Percentiles rank a stretch among this genome's conserved stretches.
These are phyloP conservation scores for Tilletia caries DNA, from an alignment of 1,284 basidiomycete species.

Conservation along the genomic window DNA sequence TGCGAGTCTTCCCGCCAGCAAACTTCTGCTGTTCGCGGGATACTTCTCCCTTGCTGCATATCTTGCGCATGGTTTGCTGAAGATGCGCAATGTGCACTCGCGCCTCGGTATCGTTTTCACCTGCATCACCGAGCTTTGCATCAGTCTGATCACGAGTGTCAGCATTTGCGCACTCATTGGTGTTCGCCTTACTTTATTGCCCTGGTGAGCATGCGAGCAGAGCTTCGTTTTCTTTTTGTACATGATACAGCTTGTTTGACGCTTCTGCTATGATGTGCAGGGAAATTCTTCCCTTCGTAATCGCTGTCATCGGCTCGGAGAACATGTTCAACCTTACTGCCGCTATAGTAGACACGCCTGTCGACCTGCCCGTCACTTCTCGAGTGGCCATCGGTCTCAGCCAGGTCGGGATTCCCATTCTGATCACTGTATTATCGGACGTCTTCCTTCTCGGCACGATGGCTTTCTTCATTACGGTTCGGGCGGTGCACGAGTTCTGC, in stretches of 20 bases:
- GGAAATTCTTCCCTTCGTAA: slow-evolving; percentile 81
- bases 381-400: slow-evolving; percentile 84
- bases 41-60: slow-evolving; percentile 77
- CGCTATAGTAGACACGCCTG: slow-evolving; percentile 82
- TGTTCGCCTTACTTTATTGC: slow-evolving; percentile 79
- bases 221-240: no score
- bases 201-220: no score
- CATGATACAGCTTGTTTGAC: no score
- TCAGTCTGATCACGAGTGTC: slow-evolving; percentile 86
- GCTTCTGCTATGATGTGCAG: slow-evolving; percentile 12
- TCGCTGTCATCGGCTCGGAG: slow-evolving; percentile 91
- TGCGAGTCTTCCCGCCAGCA: slow-evolving; percentile 19
- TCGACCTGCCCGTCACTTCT: slow-evolving; percentile 84
- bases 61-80: slow-evolving; percentile 69
- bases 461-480: slow-evolving; percentile 67
- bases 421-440: slow-evolving; percentile 83
- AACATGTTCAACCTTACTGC: slow-evolving; percentile 93
- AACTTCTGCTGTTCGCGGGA: slow-evolving; percentile 68
- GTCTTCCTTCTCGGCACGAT: slow-evolving; percentile 76
- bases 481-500: slow-evolving; percentile 88
- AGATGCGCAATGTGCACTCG: slow-evolving; percentile 68
- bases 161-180: slow-evolving; percentile 82
- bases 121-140: slow-evolving; percentile 81
- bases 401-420: slow-evolving; percentile 82
- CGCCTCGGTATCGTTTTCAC: slow-evolving; percentile 88